Conservation (phyloP, 106 monocot genomes). For the Platanthera guangdongensis region DNA sequence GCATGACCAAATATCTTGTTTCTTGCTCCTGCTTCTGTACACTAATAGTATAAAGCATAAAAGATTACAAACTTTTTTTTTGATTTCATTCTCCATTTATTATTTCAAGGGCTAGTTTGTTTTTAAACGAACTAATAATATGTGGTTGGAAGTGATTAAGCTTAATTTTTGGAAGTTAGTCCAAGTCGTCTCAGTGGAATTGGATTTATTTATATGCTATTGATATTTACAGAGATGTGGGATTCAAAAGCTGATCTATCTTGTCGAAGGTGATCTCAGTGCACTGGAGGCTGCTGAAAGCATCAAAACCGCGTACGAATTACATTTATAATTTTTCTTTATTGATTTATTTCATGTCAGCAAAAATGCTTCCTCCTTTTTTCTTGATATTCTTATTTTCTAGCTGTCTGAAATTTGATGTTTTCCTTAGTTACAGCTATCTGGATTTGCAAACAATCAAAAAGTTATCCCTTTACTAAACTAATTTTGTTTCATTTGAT, state of each 20-base stretch:
- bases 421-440: neutral
- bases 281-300: constrained; percentile 72
- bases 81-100: neutral
- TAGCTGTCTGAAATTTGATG: neutral
- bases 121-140: neutral
- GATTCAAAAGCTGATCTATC: constrained; percentile 78
- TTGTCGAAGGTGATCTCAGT: constrained; percentile 97
- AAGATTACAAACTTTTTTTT: neutral
- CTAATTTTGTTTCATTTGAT: neutral
- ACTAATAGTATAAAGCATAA: neutral
- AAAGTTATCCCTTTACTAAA: neutral
- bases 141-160: neutral
- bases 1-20: neutral
- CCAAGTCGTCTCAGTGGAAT: neutral
- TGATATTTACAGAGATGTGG: constrained; percentile 71
- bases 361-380: neutral
- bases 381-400: neutral
- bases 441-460: neutral
- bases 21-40: neutral
- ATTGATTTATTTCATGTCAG: neutral
- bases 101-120: neutral
- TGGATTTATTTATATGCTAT: neutral
- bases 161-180: neutral
- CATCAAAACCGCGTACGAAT: constrained; percentile 88
- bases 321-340: neutral